Evolutionary conservation across 179 eudicot species (phyloP), one percentile per base, ranked within the genome.

Genomic region (Silene noctiflora): DNA sequence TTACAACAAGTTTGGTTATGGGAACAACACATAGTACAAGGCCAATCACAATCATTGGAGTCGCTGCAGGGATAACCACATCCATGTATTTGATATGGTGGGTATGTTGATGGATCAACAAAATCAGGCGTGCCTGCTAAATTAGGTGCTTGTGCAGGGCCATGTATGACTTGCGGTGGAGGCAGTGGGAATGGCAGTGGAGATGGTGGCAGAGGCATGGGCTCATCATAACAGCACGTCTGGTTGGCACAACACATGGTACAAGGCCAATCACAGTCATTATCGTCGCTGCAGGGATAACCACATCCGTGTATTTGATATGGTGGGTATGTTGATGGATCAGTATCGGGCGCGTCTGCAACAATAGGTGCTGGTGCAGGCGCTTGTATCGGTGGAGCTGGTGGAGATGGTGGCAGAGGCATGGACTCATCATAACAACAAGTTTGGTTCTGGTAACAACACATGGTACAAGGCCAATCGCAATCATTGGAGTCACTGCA

Each of bases 41-140:
- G 81, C 81, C 76, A 72, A 56, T 73, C 81, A 29, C 81, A 79
- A 58, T 79, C 81, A 16, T 79, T 79, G 56, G 74, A 67, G 53
- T 74, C 81, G 6, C 16, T 68, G 7, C 81, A 78, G 0, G 24
- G 14, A 67, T 78, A 42, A 56, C 81, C 81, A 25, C 73, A 78
- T 39, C 77, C 82, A 31, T 74, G 82, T 27, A 63, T 63, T 72
- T 77, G 66, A 64, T 77, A 71, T 14, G 80, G 80, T 70, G 79
- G 79, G 7, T 10, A 13, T 33, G 25, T 39, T 29, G 70, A 4
- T 8, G 33, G 33, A 29, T 0, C 27, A 25, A 25, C 56, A 42
- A 20, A 10, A 46, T 31, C 20, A 46, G 60, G 59, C 17, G 7
- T 11, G 2, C 25, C 44, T 58, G 27, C 25, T 8, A 1, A 1